Base-by-base conservation (phyloP, 371 early-diverging fungal genomes). In the Rhizopus stolonifer region DNA sequence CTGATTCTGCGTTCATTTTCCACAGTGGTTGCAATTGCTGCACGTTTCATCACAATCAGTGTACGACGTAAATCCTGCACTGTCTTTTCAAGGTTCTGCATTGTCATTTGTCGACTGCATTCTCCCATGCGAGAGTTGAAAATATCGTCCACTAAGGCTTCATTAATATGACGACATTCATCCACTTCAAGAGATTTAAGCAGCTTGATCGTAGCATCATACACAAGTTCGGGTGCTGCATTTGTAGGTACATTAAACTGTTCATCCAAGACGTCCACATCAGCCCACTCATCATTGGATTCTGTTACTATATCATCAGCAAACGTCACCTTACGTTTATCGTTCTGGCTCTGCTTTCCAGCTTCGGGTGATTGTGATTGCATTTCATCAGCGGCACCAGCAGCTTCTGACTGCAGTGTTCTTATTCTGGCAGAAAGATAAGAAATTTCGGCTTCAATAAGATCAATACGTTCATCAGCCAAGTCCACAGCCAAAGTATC, bases 371-470 rank as follows among this genome's bases (percentile, higher is more conserved):
- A 52, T 1, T 34, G n/a, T 4, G 49, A 22, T n/a, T 36, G 36
- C 11, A 36, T 5, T 7, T 57, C 58, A 32, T 50, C 58, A 6
- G 61, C 55, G 24, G 76, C 74, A 21, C 75, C 82, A 3, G 87
- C 87, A 15, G 87, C 82, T 58, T 89, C 88, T 7, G 84, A 82
- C 58, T 90, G 87, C 21, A 87, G 60, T 9, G 84, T 84, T 13
- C 81, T 79, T 47, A 91, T 82, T 42, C 86, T 79, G 33, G 86
- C 83, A 31, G 87, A 82, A 19, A 89, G 64, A 60, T 85, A 89
- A 9, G 86, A 72, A 18, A 94, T 83, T 60, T 93, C 94, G 6
- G 91, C 85, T 46, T 91, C 91, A 36, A 94, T 85, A 45, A 88
- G 79, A 31, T 86, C 86, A 34, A 95, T 77, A 10, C 91, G 85